Percentiles rank a stretch among this genome's conserved stretches.
phyloP scores from a whole-genome alignment of 495 filamentous ascomycete species.

The Letharia lupina region DNA sequence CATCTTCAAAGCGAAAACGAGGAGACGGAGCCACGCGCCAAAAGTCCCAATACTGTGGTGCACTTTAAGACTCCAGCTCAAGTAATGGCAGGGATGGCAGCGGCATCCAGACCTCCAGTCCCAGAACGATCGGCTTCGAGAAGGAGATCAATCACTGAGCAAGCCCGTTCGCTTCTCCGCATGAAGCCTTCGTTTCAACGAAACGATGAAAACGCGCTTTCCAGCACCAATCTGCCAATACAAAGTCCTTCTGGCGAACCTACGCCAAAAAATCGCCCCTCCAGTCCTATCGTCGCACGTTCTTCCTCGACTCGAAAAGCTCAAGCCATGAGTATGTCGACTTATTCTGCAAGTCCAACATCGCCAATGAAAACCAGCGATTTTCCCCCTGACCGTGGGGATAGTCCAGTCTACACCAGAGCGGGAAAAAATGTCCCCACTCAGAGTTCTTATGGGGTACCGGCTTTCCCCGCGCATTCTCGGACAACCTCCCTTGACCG shows the following conservation, averaged over 20 bases:
- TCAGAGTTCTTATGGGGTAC: conserved; percentile 19
- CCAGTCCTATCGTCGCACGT: conserved; percentile 18
- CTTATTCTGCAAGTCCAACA: conserved; percentile 22
- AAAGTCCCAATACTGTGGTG: conserved; percentile 1
- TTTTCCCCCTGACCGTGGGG: conserved; percentile 10
- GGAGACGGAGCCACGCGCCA: neutral
- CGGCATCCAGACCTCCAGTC: conserved; percentile 15
- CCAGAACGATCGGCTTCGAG: conserved; percentile 18
- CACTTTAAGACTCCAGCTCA: conserved; percentile 17
- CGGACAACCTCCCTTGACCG: neutral
- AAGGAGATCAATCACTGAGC: conserved; percentile 20
- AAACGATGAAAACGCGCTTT: conserved; percentile 13
- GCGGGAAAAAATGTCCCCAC: conserved; percentile 14
- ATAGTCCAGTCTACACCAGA: conserved; percentile 14
- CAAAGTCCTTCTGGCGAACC: conserved; percentile 17
- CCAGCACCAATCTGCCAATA: conserved; percentile 18
- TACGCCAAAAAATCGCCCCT: conserved; percentile 13
- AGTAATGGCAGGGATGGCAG: conserved; percentile 11
- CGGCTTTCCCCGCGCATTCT: conserved; percentile 16
- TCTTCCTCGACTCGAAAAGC: conserved; percentile 17
- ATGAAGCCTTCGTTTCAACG: conserved; percentile 14
- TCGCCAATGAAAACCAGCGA: conserved; percentile 13
- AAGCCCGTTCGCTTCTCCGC: conserved; percentile 18
- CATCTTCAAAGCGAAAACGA: neutral
- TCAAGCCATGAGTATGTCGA: conserved; percentile 23